Evolutionary conservation across 1,284 basidiomycete genomes (phyloP).

Genomic region (Cutaneotrichosporon sp.): DNA sequence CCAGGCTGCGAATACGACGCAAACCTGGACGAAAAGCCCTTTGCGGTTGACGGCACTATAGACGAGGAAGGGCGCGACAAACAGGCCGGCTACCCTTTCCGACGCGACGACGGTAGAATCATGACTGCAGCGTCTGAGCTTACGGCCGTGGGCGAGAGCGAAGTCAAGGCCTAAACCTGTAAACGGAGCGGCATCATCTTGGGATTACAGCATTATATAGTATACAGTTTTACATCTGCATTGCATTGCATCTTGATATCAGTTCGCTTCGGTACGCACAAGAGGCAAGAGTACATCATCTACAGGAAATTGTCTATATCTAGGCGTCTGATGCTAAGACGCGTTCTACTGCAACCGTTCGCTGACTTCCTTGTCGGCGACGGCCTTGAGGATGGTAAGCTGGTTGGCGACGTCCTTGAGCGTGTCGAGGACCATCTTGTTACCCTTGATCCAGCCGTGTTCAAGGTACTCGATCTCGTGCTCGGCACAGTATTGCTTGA

Average conservation of each 20-base stretch:
- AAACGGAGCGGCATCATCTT: background rate
- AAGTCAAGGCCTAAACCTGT: too few species aligned
- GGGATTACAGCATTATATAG: background rate
- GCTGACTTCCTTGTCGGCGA: slow-evolving; percentile 44
- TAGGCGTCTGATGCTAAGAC: too few species aligned
- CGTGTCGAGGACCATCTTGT: slow-evolving; percentile 42
- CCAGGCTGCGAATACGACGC: too few species aligned
- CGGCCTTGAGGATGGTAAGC: slow-evolving; percentile 42
- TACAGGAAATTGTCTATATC: background rate
- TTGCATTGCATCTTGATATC: too few species aligned
- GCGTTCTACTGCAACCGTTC: slow-evolving; percentile 19
- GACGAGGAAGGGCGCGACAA: too few species aligned
- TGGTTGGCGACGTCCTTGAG: slow-evolving; percentile 48
- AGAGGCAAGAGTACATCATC: background rate
- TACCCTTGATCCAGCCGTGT: slow-evolving; percentile 77
- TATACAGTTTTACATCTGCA: background rate
- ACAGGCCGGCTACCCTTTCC: too few species aligned
- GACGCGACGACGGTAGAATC: too few species aligned
- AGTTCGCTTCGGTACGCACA: background rate
- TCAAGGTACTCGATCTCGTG: slow-evolving; percentile 81
- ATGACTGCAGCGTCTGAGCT: too few species aligned
- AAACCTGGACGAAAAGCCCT: too few species aligned
- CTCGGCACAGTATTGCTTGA: slow-evolving; percentile 78
- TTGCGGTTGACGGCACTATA: too few species aligned
- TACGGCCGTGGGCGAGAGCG: too few species aligned